Percentiles rank a stretch among this genome's conserved stretches.
Conservation (phyloP, 2,329 filamentous ascomycete species). For the Colletotrichum scovillei region DNA sequence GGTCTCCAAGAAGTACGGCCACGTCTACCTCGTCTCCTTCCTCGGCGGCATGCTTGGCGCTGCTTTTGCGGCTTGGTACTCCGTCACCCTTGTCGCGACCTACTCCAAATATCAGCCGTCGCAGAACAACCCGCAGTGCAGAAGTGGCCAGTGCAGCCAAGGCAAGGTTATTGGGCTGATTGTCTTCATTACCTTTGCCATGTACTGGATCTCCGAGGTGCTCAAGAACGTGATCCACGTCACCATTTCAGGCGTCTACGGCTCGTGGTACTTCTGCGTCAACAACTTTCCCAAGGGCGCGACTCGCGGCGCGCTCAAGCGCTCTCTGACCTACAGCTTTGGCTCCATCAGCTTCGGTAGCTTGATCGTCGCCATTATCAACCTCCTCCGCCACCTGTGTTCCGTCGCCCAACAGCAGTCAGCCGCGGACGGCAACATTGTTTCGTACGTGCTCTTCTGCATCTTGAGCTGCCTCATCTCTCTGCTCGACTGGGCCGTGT, state of each 20-base stretch:
- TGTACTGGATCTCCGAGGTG: constrained; percentile 95
- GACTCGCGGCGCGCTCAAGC: constrained; percentile 84
- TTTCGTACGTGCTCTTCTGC: constrained; percentile 76
- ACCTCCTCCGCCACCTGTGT: constrained; percentile 84
- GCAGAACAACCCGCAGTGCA: constrained; percentile 62
- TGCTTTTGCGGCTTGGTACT: constrained; percentile 86
- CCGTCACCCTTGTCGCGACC: constrained; percentile 85
- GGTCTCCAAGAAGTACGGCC: constrained; percentile 84
- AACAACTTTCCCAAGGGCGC: constrained; percentile 78
- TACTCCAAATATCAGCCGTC: constrained; percentile 85
- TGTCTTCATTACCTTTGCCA: constrained; percentile 89
- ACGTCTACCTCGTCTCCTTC: constrained; percentile 88
- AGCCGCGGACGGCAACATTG: constrained; percentile 74
- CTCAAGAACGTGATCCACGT: constrained; percentile 94
- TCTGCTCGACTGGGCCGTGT: constrained; percentile 84
- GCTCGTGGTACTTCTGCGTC: constrained; percentile 89
- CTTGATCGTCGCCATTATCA: constrained; percentile 86
- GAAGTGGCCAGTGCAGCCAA: constrained; percentile 73
- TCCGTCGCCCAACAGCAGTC: constrained; percentile 76
- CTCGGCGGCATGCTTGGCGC: constrained; percentile 82
- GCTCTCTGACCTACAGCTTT: constrained; percentile 90
- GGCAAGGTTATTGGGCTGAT: constrained; percentile 86
- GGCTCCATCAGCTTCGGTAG: constrained; percentile 91
- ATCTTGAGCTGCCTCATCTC: constrained; percentile 80
- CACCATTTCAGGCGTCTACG: constrained; percentile 88